Conservation (phyloP, 2,329 filamentous ascomycete genomes). For the Arthrinium puccinioides region DNA sequence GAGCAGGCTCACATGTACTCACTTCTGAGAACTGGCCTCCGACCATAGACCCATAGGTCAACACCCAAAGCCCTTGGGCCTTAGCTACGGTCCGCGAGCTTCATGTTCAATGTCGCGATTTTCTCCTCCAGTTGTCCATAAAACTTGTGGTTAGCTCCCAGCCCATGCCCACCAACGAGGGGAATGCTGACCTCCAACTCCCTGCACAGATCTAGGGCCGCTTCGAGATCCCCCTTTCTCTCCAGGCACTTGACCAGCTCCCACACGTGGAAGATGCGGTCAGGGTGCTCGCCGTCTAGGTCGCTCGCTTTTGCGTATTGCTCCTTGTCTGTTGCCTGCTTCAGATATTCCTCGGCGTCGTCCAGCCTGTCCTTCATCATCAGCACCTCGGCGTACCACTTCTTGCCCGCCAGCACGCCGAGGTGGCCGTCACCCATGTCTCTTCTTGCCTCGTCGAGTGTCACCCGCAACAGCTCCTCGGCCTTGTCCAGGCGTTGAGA, state of each 20-base stretch:
- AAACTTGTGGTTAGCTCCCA: conserved; percentile 6
- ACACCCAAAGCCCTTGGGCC: too few species aligned
- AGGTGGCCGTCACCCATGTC: conserved; percentile 8
- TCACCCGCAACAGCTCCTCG: conserved; percentile 1
- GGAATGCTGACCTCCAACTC: conserved; percentile 2
- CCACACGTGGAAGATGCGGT: conserved; percentile 10
- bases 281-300: conserved; percentile 12
- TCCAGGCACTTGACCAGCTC: conserved; percentile 8
- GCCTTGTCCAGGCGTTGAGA: not conserved
- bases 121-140: not conserved
- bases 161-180: conserved; percentile 5
- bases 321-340: conserved; percentile 3
- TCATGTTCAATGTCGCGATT: not conserved
- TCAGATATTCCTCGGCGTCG: conserved; percentile 8
- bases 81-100: too few species aligned
- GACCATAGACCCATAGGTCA: too few species aligned
- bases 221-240: conserved; percentile 8
- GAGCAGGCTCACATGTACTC: too few species aligned
- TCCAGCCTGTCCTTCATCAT: conserved; percentile 3
- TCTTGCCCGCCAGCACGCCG: conserved; percentile 8
- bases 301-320: conserved; percentile 6
- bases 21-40: too few species aligned
- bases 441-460: conserved; percentile 4
- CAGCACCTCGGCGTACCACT: conserved; percentile 7
- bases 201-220: conserved; percentile 9